Percentiles rank a stretch among this genome's conserved stretches.
These are phyloP conservation scores for Lagenidium giganteum DNA, from an alignment of 352 stramenopile genomes.

Conservation along the genomic window DNA sequence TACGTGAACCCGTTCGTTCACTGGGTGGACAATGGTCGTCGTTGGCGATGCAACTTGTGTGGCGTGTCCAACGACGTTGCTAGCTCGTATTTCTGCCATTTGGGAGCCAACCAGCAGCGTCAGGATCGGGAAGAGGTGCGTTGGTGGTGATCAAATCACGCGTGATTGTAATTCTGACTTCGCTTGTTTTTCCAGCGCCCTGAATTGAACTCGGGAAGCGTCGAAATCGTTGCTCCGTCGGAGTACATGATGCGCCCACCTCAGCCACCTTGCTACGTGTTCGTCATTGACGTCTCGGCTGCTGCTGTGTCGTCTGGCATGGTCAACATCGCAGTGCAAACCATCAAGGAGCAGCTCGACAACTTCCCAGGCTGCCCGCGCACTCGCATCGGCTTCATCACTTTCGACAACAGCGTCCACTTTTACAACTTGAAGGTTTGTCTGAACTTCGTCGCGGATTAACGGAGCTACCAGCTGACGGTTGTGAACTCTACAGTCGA, in stretches of 20 bases:
- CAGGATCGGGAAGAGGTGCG: conserved; percentile 90
- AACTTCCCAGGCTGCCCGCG: conserved; percentile 65
- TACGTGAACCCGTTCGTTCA: conserved; percentile 89
- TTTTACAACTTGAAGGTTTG: conserved; percentile 88
- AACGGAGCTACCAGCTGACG: too few relatives aligned
- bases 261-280: conserved; percentile 84
- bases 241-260: conserved; percentile 91
- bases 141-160: conserved; percentile 61
- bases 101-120: conserved; percentile 93
- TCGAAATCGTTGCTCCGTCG: conserved; percentile 82
- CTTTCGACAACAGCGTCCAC: conserved; percentile 81
- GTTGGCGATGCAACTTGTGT: conserved; percentile 88
- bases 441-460: too few relatives aligned
- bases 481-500: too few relatives aligned
- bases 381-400: conserved; percentile 83
- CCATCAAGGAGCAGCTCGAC: conserved; percentile 80
- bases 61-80: conserved; percentile 88
- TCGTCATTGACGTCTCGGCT: conserved; percentile 87
- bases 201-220: conserved; percentile 65
- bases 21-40: conserved; percentile 85
- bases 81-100: conserved; percentile 97
- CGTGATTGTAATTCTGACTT: conserved; percentile 87
- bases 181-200: conserved; percentile 68
- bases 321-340: conserved; percentile 64
- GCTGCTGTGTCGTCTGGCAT: conserved; percentile 63